Evolutionary conservation across 306 rosid species (phyloP).

Genomic region (Trifolium repens): DNA sequence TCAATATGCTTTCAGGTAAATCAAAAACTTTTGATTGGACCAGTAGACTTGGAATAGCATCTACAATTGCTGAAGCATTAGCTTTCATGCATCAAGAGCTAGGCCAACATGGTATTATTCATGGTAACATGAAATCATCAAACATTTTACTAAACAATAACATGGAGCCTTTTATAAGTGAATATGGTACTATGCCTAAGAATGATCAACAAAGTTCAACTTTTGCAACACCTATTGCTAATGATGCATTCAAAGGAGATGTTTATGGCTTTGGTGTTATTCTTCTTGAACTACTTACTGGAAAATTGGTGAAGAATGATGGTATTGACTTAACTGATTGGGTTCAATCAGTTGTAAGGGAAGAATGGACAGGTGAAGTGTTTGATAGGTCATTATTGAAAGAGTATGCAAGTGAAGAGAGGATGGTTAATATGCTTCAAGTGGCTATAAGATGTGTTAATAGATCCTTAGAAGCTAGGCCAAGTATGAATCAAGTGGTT

Average conservation of each 20-base stretch:
- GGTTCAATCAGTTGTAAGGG: constrained; percentile 77
- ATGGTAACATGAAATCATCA: constrained; percentile 81
- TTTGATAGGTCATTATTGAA: constrained; percentile 62
- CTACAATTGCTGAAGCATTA: constrained; percentile 63
- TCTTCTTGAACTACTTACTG: constrained; percentile 85
- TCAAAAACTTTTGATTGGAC: constrained; percentile 65
- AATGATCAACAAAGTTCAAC: constrained; percentile 44
- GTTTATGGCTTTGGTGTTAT: constrained; percentile 76
- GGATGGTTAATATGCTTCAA: constrained; percentile 79
- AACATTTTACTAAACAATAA: constrained; percentile 71
- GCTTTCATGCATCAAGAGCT: constrained; percentile 75
- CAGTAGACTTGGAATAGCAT: constrained; percentile 67
- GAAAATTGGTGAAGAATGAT: constrained; percentile 62
- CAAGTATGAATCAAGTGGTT: constrained; percentile 73
- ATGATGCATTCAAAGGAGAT: constrained; percentile 55
- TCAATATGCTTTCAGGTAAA: constrained; percentile 54
- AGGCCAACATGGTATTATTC: constrained; percentile 59
- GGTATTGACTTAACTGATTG: constrained; percentile 77
- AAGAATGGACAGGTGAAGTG: constrained; percentile 94
- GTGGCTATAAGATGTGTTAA: constrained; percentile 79
- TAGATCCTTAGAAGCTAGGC: constrained; percentile 62
- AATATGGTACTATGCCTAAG: constrained; percentile 63
- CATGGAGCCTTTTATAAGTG: constrained; percentile 80
- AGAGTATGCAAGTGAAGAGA: constrained; percentile 80
- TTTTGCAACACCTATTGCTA: constrained; percentile 18